A percentile compares a stretch with the other conserved stretches of the same genome.
phyloP scores from a whole-genome alignment of 768 basidiomycete genomes.

The Leccinum imitatum region DNA sequence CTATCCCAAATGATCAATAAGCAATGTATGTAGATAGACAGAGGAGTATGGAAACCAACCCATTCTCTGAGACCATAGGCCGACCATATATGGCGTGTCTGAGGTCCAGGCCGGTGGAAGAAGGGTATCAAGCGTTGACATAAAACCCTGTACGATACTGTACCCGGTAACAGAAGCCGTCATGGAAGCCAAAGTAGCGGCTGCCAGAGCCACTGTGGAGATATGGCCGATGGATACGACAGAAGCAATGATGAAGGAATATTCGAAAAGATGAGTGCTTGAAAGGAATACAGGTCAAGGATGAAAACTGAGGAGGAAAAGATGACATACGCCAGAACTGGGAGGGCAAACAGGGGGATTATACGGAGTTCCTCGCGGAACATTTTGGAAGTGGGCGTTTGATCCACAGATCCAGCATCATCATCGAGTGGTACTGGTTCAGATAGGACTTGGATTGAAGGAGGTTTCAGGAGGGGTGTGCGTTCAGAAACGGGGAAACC shows the following conservation, averaged over 20 bases:
- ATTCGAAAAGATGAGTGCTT: constrained; percentile 82
- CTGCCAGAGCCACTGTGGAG: constrained; percentile 86
- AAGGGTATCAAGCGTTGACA: constrained; percentile 87
- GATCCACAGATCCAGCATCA: constrained; percentile 16
- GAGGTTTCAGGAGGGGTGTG: constrained; percentile 53
- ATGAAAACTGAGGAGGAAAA: neutral
- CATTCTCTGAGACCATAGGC: constrained; percentile 91
- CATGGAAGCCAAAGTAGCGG: constrained; percentile 73
- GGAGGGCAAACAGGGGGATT: constrained; percentile 62
- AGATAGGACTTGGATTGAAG: constrained; percentile 55
- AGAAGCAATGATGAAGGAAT: constrained; percentile 78
- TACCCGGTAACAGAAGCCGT: constrained; percentile 56
- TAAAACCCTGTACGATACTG: constrained; percentile 79
- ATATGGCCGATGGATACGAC: constrained; percentile 90
- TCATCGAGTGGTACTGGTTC: constrained; percentile 41
- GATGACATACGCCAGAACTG: constrained; percentile 63
- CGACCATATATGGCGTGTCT: constrained; percentile 76
- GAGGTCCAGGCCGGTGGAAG: constrained; percentile 96
- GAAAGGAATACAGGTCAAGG: constrained; percentile 1
- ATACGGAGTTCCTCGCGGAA: constrained; percentile 61
- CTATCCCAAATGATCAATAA: constrained; percentile 35
- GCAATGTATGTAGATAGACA: neutral
- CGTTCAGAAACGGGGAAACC: constrained; percentile 38
- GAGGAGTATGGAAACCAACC: constrained; percentile 40
- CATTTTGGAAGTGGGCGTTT: constrained; percentile 28